phyloP scores from a whole-genome alignment of 2,329 filamentous ascomycete genomes.

The Cercospora canescens region DNA sequence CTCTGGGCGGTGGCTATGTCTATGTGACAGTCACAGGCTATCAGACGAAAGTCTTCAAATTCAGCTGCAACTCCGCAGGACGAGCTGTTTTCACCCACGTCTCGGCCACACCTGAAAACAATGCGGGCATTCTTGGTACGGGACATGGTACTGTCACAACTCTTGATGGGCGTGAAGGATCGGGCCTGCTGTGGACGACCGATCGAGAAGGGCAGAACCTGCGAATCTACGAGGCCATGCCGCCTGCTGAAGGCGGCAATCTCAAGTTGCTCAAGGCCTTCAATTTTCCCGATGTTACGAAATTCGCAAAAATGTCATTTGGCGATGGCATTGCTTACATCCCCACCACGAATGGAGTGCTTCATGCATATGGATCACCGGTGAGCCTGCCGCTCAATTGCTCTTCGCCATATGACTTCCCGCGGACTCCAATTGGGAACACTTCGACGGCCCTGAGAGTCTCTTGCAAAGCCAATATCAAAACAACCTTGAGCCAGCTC shows the following conservation, averaged over 20 bases:
- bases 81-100: slow-evolving; percentile 4
- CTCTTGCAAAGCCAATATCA: slow-evolving; percentile 7
- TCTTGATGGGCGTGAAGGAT: slow-evolving; percentile 6
- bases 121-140: slow-evolving; percentile 5
- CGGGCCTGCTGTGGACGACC: slow-evolving; percentile 6
- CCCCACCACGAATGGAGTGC: slow-evolving; percentile 1
- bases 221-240: slow-evolving; percentile 13
- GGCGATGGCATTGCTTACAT: slow-evolving; percentile 9
- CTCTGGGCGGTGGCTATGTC: slow-evolving; percentile 8
- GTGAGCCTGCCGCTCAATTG: slow-evolving; percentile 12
- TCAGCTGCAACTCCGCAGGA: slow-evolving; percentile 9
- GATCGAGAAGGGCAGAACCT: slow-evolving; percentile 9
- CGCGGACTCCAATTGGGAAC: slow-evolving; percentile 6
- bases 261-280: slow-evolving; percentile 6
- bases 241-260: neutral
- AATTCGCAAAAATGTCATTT: slow-evolving; percentile 10
- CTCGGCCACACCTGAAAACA: slow-evolving; percentile 5
- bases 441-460: slow-evolving; percentile 1
- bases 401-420: slow-evolving; percentile 8
- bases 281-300: slow-evolving; percentile 5
- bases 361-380: slow-evolving; percentile 10
- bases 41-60: slow-evolving; percentile 10
- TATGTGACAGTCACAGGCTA: slow-evolving; percentile 6
- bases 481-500: slow-evolving; percentile 2
- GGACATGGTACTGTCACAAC: slow-evolving; percentile 13